Percentiles rank a stretch among this genome's conserved stretches.
Evolutionary conservation across 169 alveolate species (phyloP).

Genomic region (Cryptosporidium viatorum): DNA sequence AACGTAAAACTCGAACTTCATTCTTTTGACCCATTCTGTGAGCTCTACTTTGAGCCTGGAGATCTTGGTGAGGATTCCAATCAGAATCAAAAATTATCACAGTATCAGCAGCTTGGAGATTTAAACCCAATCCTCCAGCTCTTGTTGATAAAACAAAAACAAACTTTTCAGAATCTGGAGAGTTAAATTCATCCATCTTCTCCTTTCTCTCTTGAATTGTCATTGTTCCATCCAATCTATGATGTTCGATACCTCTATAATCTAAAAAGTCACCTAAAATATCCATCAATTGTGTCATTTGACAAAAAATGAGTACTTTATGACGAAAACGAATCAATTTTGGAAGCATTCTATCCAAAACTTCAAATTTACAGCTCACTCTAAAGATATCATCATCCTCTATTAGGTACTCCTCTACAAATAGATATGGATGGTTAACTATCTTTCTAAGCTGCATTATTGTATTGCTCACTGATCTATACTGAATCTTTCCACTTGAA

Average conservation of each 20-base stretch:
- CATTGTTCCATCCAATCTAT: constrained; percentile 93
- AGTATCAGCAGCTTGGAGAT: constrained; percentile 95
- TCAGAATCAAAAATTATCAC: constrained; percentile 94
- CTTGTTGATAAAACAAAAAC: constrained; percentile 80
- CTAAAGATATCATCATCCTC: constrained; percentile 88
- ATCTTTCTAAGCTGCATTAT: constrained; percentile 94
- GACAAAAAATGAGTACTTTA: constrained; percentile 91
- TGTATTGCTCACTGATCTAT: constrained; percentile 87
- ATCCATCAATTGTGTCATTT: constrained; percentile 94
- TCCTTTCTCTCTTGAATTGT: constrained; percentile 90
- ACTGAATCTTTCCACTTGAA: constrained; percentile 77
- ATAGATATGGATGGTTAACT: constrained; percentile 93
- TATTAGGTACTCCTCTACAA: constrained; percentile 85
- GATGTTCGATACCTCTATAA: constrained; percentile 84
- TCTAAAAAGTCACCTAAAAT: constrained; percentile 89
- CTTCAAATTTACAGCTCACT: constrained; percentile 93
- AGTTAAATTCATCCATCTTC: constrained; percentile 83
- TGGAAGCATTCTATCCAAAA: constrained; percentile 92
- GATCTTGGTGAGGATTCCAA: constrained; percentile 95
- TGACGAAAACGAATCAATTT: constrained; percentile 89
- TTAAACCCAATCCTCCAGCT: constrained; percentile 92
- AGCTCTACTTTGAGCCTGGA: constrained; percentile 93
- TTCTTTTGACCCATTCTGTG: constrained; percentile 94
- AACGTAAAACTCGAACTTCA: constrained; percentile 92
- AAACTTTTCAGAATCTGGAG: constrained; percentile 72